phyloP scores from a whole-genome alignment of 768 basidiomycete species.

The Lactifluus rugatus region DNA sequence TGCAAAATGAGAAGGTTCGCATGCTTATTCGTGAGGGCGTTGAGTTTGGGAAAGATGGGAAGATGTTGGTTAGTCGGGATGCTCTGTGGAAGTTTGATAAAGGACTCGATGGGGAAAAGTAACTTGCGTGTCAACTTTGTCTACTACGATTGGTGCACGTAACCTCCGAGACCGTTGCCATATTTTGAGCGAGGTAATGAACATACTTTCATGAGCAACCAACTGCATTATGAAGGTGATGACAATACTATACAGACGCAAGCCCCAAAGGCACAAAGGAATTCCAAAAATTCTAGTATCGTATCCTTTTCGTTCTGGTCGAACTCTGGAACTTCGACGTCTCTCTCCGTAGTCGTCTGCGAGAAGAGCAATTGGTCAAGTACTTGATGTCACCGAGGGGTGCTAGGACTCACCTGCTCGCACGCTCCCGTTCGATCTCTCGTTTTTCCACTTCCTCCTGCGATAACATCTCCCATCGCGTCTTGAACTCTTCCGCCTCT shows the following conservation, averaged over 20 bases:
- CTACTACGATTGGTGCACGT: background rate
- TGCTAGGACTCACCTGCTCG: conserved; percentile 47
- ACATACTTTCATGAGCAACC: background rate
- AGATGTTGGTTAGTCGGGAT: conserved; percentile 1
- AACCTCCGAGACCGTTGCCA: too few relatives aligned
- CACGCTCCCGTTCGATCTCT: conserved; percentile 80
- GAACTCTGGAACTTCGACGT: conserved; percentile 54
- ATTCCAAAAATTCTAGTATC: conserved; percentile 3
- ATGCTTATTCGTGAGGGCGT: conserved; percentile 18
- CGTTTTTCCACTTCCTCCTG: conserved; percentile 87
- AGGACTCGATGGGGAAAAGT: background rate
- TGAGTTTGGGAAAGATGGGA: conserved; percentile 10
- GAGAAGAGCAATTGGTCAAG: background rate
- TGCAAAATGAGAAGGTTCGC: conserved; percentile 17
- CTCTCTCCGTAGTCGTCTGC: conserved; percentile 52
- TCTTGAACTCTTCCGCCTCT: conserved; percentile 84
- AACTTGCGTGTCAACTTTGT: background rate
- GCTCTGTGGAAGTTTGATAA: conserved; percentile 14
- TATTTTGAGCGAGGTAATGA: background rate
- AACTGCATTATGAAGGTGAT: background rate
- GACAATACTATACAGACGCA: background rate
- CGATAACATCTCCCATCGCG: conserved; percentile 75
- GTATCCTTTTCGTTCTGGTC: conserved; percentile 21
- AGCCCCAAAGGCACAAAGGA: background rate
- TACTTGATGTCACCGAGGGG: background rate